phyloP scores from a whole-genome alignment of 202 grass and related monocot genomes.

The Tripidium arundinaceum region DNA sequence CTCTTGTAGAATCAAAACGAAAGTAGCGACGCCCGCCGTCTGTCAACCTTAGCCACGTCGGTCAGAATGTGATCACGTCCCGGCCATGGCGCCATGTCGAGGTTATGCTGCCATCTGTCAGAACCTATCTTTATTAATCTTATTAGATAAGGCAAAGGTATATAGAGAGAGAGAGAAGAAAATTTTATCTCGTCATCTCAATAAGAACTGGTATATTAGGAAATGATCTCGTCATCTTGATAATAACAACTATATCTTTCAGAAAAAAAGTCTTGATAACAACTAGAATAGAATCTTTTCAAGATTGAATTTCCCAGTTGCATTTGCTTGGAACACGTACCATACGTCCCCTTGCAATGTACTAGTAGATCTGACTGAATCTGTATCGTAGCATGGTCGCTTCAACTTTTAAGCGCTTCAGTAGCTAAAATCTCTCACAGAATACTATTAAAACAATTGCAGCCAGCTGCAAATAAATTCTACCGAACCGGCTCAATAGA shows the following conservation, averaged over 20 bases:
- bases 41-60: background rate
- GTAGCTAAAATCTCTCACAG: too few species aligned
- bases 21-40: background rate
- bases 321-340: background rate
- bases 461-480: too few species aligned
- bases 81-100: constrained; percentile 16
- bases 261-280: too few species aligned
- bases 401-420: too few species aligned
- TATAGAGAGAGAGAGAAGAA: background rate
- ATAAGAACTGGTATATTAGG: background rate
- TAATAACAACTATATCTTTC: background rate
- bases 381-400: too few species aligned
- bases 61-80: constrained; percentile 18
- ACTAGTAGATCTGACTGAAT: too few species aligned
- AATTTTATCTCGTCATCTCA: background rate
- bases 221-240: background rate
- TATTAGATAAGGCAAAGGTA: background rate
- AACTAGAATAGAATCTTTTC: background rate
- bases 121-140: background rate
- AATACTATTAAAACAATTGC: too few species aligned
- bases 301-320: background rate
- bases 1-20: background rate
- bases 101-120: background rate
- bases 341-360: too few species aligned
- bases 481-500: too few species aligned